phyloP scores from a whole-genome alignment of 2,329 filamentous ascomycete species.

The Talaromyces marneffei region DNA sequence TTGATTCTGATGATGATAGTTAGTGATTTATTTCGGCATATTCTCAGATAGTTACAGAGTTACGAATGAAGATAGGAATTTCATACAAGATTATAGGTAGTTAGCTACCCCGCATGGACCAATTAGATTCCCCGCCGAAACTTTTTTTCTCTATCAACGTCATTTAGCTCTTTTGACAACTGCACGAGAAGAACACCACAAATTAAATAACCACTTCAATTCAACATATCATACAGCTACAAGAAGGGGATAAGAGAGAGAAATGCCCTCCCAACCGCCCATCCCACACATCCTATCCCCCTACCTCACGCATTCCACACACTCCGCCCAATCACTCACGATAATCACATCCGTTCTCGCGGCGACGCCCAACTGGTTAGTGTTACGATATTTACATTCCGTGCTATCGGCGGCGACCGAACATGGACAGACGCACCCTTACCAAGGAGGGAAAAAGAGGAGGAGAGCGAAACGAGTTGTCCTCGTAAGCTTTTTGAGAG shows the following conservation, averaged over 20 bases:
- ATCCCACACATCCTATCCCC: slow-evolving; percentile 31
- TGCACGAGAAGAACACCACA: neutral
- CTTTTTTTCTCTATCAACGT: slow-evolving; percentile 9
- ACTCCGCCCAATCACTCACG: slow-evolving; percentile 33
- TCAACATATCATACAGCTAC: neutral
- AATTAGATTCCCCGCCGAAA: slow-evolving; percentile 9
- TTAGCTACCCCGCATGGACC: slow-evolving; percentile 11
- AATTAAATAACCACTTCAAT: no score
- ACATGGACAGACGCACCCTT: no score
- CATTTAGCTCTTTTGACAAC: neutral
- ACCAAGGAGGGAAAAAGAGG: neutral
- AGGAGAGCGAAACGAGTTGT: slow-evolving; percentile 48
- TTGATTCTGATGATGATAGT: neutral
- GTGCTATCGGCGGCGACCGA: slow-evolving; percentile 30
- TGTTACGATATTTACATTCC: slow-evolving; percentile 47
- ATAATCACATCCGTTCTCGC: slow-evolving; percentile 41
- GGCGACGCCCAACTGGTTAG: slow-evolving; percentile 53
- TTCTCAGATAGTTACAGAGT: neutral
- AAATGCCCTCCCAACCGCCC: slow-evolving; percentile 34
- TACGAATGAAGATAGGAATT: neutral
- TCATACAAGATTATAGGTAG: no score
- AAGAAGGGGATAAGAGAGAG: neutral
- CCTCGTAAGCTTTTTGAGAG: slow-evolving; percentile 76
- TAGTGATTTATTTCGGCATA: neutral
- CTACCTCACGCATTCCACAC: slow-evolving; percentile 7